Conservation (phyloP, 2,329 filamentous ascomycete species). For the Fulvia fulva region DNA sequence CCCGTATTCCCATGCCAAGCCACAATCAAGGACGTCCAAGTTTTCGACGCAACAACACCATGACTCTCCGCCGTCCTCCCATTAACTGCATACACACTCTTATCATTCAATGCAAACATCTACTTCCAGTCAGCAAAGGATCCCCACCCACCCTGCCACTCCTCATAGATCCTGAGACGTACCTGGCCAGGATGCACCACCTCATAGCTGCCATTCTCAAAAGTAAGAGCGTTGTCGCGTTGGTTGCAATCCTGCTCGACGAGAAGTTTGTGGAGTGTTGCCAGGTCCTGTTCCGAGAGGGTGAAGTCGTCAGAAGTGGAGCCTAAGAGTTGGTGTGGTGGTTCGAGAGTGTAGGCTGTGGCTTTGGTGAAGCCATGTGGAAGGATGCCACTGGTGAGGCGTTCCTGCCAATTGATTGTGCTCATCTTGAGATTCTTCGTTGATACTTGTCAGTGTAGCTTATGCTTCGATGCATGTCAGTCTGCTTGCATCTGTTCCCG, state of each 20-base stretch:
- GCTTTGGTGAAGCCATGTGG: neutral
- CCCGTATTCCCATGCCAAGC: neutral
- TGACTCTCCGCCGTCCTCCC: neutral
- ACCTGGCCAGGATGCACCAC: neutral
- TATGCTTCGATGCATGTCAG: neutral
- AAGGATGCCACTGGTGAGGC: neutral
- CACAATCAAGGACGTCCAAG: neutral
- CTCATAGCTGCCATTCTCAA: neutral
- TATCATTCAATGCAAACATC: neutral
- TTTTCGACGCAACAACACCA: neutral
- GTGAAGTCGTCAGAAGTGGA: neutral
- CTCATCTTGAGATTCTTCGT: neutral
- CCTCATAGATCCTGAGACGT: neutral
- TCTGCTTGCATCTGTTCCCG: neutral
- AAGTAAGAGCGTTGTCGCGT: neutral
- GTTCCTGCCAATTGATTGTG: neutral
- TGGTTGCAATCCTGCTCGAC: neutral
- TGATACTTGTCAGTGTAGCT: neutral
- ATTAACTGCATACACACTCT: neutral
- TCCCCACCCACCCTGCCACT: too few relatives aligned
- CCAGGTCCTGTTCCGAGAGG: neutral
- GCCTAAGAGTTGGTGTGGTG: neutral
- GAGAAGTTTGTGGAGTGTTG: neutral
- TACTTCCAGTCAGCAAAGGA: neutral
- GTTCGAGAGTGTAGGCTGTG: neutral